Base-by-base conservation (phyloP, 2,329 filamentous ascomycete genomes). In the Zymoseptoria tritici region DNA sequence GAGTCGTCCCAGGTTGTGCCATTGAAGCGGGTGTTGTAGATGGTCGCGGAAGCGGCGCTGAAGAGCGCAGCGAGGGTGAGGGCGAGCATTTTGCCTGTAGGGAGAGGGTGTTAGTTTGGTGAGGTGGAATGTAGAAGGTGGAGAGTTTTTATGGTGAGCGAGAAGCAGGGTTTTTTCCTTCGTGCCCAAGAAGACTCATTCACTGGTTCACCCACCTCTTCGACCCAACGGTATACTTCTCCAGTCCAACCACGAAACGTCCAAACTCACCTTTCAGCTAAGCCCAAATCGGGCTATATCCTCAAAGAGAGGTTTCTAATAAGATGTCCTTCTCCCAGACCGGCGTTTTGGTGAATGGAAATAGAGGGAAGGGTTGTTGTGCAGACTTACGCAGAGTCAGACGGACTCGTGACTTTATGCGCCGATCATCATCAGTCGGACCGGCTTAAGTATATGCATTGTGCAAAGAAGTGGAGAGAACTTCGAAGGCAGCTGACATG, bases 1-100 rank as follows among this genome's bases (percentile, higher is more conserved):
- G 78, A 75, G 61, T 84, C 79, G 68, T 86, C 81, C 83, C 83
- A 86, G 2, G 79, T 80, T 19, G 84, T 81, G 50, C 78, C 75
- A 4, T 74, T 66, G 65, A 83, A 83, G 51, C 74, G 75, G 0
- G 81, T 83, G 11, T 76, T 60, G 64, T 83, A 83, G 9, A 76
- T 57, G 0, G 53, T 65, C 9, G 62, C 65, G 13, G 63, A 56
- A 4, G 56, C 49, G 11, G 52, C 21, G 51, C 51, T 26, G n/a
- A 26, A 22, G 51, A 53, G 51, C 51, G 19, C 51, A 7, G 22
- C 16, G 19, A 53, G 16, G 51, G 21, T 2, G 19, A 26, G 51
- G 22, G 22, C 4, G 16, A 53, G 51, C 51, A 53, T 53, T n/a
- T 26, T 53, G 19, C 9, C 51, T 51, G 49, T 16, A 20, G n/a